Conservation (phyloP, 805 yeast genomes). For the Candida verbasci region DNA sequence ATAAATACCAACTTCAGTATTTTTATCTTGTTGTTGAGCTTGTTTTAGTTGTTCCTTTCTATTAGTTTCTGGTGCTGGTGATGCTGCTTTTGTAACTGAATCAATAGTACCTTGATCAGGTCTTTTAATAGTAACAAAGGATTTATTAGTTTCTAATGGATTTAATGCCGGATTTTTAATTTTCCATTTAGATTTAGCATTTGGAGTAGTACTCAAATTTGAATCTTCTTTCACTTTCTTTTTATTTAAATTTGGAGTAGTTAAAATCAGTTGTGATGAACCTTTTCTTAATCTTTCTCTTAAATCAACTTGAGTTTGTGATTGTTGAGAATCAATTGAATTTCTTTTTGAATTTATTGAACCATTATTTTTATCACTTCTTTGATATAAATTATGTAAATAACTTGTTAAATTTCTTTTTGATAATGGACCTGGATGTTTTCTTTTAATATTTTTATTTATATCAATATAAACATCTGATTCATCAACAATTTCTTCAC, state of each 20-base stretch:
- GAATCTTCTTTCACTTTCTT: background rate
- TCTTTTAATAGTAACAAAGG: slow-evolving; percentile 66
- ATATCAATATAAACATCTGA: slow-evolving; percentile 91
- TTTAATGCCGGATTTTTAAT: slow-evolving; percentile 67
- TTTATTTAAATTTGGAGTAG: slow-evolving; percentile 6
- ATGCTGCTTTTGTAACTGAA: slow-evolving; percentile 10
- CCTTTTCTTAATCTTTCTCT: slow-evolving; percentile 8
- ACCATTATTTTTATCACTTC: slow-evolving; percentile 6
- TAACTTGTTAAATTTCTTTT: slow-evolving; percentile 67
- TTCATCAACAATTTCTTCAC: slow-evolving; percentile 96
- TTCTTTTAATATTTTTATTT: slow-evolving; percentile 77
- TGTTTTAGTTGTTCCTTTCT: background rate
- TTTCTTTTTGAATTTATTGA: slow-evolving; percentile 39
- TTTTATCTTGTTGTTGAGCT: slow-evolving; percentile 10
- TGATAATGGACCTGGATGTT: slow-evolving; percentile 70
- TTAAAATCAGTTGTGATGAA: slow-evolving; percentile 4
- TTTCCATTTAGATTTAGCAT: slow-evolving; percentile 29
- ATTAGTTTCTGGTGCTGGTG: slow-evolving; percentile 15
- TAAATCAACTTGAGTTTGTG: slow-evolving; percentile 4
- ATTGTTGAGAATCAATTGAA: slow-evolving; percentile 31
- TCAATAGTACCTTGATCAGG: slow-evolving; percentile 31
- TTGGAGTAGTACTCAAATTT: background rate
- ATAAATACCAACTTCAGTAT: slow-evolving; percentile 29
- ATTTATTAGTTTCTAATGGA: slow-evolving; percentile 61
- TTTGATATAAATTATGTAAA: slow-evolving; percentile 56